Evolutionary conservation across 31 red algal genomes (phyloP).

Genomic region (Odonthalia washingtoniensis): DNA sequence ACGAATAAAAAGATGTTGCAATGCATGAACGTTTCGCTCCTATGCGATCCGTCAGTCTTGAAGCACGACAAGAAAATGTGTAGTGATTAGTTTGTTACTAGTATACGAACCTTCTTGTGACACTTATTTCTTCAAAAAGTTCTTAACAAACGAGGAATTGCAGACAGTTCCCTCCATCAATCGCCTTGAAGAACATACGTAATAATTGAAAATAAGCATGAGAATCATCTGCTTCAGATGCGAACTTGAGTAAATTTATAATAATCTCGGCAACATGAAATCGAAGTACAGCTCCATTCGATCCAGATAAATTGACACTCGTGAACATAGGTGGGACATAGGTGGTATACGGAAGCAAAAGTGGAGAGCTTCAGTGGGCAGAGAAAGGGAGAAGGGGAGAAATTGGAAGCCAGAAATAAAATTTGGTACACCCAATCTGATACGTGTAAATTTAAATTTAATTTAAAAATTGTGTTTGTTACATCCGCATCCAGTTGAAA

Average conservation of each 20-base stretch:
- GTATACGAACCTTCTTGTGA: conserved; percentile 17
- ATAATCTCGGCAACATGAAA: conserved; percentile 91
- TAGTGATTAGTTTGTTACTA: conserved; percentile 55
- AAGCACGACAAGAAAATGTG: conserved; percentile 75
- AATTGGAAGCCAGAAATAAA: no score
- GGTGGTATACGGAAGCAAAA: no score
- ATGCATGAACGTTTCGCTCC: conserved; percentile 88
- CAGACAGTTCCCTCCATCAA: conserved; percentile 80
- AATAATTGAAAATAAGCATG: conserved; percentile 91
- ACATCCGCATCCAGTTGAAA: no score
- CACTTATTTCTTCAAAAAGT: conserved; percentile 68
- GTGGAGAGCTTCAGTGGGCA: no score
- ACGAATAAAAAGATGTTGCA: conserved; percentile 86
- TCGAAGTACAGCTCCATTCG: conserved; percentile 92
- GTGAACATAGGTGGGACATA: conserved; percentile 98
- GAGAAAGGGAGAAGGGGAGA: no score
- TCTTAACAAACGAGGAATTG: conserved; percentile 92
- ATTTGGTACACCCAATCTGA: no score
- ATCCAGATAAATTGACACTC: conserved; percentile 85
- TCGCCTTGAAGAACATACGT: conserved; percentile 92
- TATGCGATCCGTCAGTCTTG: conserved; percentile 59
- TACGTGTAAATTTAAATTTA: no score
- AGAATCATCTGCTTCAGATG: conserved; percentile 64
- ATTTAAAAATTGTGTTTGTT: no score
- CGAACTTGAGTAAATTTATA: conserved; percentile 73